phyloP scores from a whole-genome alignment of 345 rosid species.

The Capsella bursapastoris region DNA sequence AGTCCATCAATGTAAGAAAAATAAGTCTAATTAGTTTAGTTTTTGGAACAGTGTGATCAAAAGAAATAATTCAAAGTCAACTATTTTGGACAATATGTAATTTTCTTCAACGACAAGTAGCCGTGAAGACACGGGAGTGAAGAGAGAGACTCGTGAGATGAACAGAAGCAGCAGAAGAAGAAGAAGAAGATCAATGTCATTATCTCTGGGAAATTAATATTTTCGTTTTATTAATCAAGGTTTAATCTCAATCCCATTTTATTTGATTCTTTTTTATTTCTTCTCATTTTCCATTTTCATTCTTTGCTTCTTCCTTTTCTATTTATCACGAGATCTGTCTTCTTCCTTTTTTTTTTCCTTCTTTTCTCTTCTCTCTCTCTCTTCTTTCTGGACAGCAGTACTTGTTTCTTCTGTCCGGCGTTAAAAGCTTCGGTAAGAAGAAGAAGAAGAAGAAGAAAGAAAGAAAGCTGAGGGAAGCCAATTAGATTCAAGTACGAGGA shows the following conservation, averaged over 20 bases:
- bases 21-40: slow-evolving; percentile 2
- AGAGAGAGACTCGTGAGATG: slow-evolving; percentile 44
- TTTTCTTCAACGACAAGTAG: slow-evolving; percentile 35
- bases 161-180: background rate
- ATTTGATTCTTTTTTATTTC: background rate
- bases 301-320: slow-evolving; percentile 65
- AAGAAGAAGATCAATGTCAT: slow-evolving; percentile 43
- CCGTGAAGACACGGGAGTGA: slow-evolving; percentile 45
- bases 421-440: slow-evolving; percentile 32
- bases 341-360: slow-evolving; percentile 1
- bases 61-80: slow-evolving; percentile 32
- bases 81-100: slow-evolving; percentile 15
- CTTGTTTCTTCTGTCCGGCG: slow-evolving; percentile 33
- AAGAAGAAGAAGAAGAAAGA: background rate
- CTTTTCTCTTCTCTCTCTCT: slow-evolving; percentile 9
- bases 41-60: background rate
- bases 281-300: slow-evolving; percentile 42
- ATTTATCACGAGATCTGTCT: slow-evolving; percentile 82
- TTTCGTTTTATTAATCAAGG: slow-evolving; percentile 24
- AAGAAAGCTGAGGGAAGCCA: slow-evolving; percentile 1
- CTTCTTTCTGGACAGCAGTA: slow-evolving; percentile 35
- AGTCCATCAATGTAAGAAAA: background rate
- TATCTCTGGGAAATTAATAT: slow-evolving; percentile 4
- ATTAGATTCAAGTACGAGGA: slow-evolving; percentile 31
- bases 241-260: background rate